Base-by-base conservation (phyloP, 768 basidiomycete species). In the Tulasnella sp. region DNA sequence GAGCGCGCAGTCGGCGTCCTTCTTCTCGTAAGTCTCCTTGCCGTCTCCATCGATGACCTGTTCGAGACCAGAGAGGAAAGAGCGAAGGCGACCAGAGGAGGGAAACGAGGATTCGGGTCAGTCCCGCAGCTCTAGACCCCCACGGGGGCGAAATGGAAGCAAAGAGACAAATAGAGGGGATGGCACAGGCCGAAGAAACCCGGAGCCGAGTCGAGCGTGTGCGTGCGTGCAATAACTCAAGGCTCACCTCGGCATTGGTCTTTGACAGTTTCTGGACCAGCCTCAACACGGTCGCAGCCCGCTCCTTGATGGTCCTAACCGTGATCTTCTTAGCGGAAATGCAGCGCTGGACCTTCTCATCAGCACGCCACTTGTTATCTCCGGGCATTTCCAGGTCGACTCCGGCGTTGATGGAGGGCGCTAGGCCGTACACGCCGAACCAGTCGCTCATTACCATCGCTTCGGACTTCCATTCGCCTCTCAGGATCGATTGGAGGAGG, bases 231-330 rank as follows among this genome's bases (percentile, higher is more conserved):
- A 22, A 12, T 89, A 46, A 46, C 12, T 2, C 4, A 16, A 44
- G 14, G 0, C 92, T 90, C 16, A 92, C 92, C 86, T 94, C 93
- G 0, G 93, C 92, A 7, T 91, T 91, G 74, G 86, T 86, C 80
- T 85, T 86, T 1, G 93, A 92, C 77, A 92, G 92, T 82, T 91
- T 91, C 85, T 95, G 89, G 2, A 93, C 93, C 82, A 91, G n/a
- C 46, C 34, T 58, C 76, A 77, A 41, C 11, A 83, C 82, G 31
- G 75, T 81, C n/a, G 75, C 79, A 4, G 80, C 84, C 22, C 84
- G 78, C 41, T 78, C 83, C 72, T 84, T 83, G 78, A 85, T 76
- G 1, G 82, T 77, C 7, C 82, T 40, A 11, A 77, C 77, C 31
- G 82, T 77, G 77, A 84, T 81, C 84, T 94, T 94, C 83, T 91